These are phyloP conservation scores for Xanthoconium stramineum DNA, from an alignment of 768 basidiomycete genomes.

Conservation along the genomic window DNA sequence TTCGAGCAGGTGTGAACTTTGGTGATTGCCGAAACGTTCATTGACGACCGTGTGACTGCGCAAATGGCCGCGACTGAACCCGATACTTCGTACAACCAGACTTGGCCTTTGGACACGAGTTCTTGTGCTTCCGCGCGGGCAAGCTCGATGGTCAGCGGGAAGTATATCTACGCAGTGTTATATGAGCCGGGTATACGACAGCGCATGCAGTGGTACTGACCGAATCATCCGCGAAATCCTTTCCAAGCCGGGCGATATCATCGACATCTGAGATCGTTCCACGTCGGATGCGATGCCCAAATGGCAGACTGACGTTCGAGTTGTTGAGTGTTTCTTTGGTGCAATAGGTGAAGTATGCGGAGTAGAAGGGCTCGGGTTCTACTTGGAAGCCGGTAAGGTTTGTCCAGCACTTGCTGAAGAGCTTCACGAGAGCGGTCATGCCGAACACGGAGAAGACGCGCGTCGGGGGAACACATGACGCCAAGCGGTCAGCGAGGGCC, in stretches of 20 bases:
- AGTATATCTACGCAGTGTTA: conserved; percentile 37
- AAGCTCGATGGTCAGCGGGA: conserved; percentile 38
- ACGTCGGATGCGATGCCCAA: conserved; percentile 36
- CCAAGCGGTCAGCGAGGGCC: conserved; percentile 37
- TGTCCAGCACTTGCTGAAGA: conserved; percentile 46
- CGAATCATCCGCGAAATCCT: conserved; percentile 51
- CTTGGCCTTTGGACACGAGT: conserved; percentile 45
- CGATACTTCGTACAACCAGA: conserved; percentile 50
- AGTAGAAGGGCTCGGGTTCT: conserved; percentile 47
- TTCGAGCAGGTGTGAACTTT: conserved; percentile 52
- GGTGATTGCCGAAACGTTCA: conserved; percentile 50
- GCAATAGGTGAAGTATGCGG: conserved; percentile 46
- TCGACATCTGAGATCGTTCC: conserved; percentile 39
- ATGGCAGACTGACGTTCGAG: conserved; percentile 24
- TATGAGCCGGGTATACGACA: conserved; percentile 2
- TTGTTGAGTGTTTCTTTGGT: conserved; percentile 36
- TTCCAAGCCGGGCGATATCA: conserved; percentile 41
- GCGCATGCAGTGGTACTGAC: conserved; percentile 32
- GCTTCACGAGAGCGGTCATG: conserved; percentile 36
- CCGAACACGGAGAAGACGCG: conserved; percentile 56
- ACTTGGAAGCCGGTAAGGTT: conserved; percentile 36
- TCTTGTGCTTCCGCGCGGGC: conserved; percentile 45
- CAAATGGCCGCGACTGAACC: conserved; percentile 47
- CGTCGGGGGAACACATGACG: conserved; percentile 35
- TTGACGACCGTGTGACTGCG: conserved; percentile 53